A percentile compares a stretch with the other conserved stretches of the same genome.
These are phyloP conservation scores for Carex parvula DNA, from an alignment of 176 grass and related monocot genomes.

Conservation along the genomic window DNA sequence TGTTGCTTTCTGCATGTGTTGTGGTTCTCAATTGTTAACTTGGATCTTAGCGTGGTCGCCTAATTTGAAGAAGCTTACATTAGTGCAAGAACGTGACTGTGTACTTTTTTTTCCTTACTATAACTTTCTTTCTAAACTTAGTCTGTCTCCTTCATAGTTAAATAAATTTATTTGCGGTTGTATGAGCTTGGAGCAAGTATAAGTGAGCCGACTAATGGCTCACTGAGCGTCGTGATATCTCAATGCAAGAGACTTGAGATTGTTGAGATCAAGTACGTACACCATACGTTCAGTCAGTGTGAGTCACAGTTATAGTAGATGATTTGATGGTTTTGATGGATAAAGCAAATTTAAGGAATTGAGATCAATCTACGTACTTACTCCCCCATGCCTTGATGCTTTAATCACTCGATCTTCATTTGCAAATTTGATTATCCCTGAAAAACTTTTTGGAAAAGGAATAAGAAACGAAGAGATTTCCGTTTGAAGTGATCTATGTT, in stretches of 20 bases:
- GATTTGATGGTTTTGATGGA: not conserved
- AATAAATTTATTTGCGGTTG: not conserved
- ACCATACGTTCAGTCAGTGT: not conserved
- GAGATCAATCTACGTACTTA: no score
- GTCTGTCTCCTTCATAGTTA: no score
- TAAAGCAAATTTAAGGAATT: not conserved
- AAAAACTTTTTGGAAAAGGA: no score
- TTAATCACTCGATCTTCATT: no score
- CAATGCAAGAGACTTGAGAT: not conserved
- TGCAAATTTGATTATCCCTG: no score
- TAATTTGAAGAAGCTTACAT: conserved; percentile 11
- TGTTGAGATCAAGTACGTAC: not conserved
- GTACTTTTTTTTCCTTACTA: not conserved
- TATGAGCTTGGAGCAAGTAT: not conserved
- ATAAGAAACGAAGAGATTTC: no score
- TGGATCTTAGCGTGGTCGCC: not conserved
- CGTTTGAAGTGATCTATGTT: no score
- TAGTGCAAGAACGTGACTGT: not conserved
- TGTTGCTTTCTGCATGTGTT: not conserved
- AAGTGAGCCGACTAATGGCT: not conserved
- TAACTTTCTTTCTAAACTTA: not conserved
- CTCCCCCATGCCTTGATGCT: not conserved
- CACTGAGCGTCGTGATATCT: not conserved
- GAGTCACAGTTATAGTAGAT: not conserved
- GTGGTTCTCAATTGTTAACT: not conserved